Percentiles rank a stretch among this genome's conserved stretches.
Conservation (phyloP, 768 basidiomycete genomes). For the Macrocybe gigantea region DNA sequence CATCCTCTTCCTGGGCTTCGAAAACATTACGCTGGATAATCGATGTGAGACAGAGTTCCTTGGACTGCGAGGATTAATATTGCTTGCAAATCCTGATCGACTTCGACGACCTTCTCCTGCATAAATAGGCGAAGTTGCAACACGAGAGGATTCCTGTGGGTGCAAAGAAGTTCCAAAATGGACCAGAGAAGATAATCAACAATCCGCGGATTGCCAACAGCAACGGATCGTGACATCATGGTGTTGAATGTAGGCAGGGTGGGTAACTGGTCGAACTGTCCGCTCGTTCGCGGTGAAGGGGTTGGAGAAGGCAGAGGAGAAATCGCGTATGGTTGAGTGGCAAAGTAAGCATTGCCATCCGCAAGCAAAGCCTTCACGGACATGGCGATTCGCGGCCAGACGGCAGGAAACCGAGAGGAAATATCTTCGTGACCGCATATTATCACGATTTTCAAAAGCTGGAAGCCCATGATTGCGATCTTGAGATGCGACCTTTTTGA, state of each 20-base stretch:
- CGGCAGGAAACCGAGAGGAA: conserved; percentile 43
- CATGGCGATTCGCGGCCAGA: conserved; percentile 58
- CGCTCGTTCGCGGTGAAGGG: conserved; percentile 43
- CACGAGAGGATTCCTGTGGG: conserved; percentile 55
- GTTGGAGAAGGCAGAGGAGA: conserved; percentile 48
- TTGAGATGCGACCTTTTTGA: conserved; percentile 27
- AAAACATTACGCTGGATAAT: conserved; percentile 47
- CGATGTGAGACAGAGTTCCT: conserved; percentile 28
- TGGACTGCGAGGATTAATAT: conserved; percentile 15
- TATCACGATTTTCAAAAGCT: conserved; percentile 62
- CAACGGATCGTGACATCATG: conserved; percentile 15
- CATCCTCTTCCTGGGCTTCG: conserved; percentile 45
- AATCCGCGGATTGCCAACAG: conserved; percentile 41
- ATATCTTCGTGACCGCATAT: conserved; percentile 60
- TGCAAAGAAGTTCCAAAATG: conserved; percentile 57
- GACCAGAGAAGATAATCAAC: conserved; percentile 76
- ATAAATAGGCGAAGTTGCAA: conserved; percentile 61
- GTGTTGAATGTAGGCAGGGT: conserved; percentile 20
- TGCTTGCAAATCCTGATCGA: conserved; percentile 46
- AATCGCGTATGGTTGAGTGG: conserved; percentile 31
- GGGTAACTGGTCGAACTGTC: conserved; percentile 28
- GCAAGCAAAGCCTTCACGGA: conserved; percentile 45
- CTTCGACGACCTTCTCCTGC: conserved; percentile 53
- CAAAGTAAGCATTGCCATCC: conserved; percentile 62
- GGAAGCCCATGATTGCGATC: conserved; percentile 46